Conservation (phyloP, 2,329 filamentous ascomycete genomes). For the Didymella pomorum region DNA sequence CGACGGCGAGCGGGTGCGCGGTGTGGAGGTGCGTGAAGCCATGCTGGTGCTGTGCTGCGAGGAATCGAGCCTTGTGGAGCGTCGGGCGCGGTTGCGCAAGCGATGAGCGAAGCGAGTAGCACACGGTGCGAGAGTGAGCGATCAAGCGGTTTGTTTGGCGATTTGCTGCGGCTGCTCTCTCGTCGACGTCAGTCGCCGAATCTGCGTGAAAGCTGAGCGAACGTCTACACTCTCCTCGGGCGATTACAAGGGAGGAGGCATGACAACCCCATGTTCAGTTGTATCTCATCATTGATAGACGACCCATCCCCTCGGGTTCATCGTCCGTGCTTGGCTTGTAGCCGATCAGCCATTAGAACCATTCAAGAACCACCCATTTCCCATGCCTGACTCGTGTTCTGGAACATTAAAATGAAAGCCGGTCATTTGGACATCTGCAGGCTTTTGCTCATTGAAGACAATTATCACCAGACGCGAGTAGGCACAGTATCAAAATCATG, state of each 20-base stretch:
- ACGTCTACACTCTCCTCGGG: background rate
- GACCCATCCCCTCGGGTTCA: conserved; percentile 4
- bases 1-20: conserved; percentile 42
- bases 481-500: background rate
- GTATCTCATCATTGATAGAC: background rate
- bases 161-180: background rate
- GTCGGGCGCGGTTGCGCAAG: background rate
- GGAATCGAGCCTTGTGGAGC: background rate
- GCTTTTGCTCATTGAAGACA: background rate
- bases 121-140: too few species aligned
- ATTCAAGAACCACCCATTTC: background rate
- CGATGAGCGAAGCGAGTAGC: background rate
- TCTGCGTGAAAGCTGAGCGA: too few species aligned
- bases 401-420: too few species aligned
- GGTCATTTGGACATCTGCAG: background rate
- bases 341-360: background rate
- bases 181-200: too few species aligned
- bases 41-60: conserved; percentile 20
- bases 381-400: background rate
- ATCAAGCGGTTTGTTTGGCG: background rate
- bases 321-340: conserved; percentile 11
- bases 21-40: conserved; percentile 42
- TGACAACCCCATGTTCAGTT: background rate
- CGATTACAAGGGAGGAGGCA: background rate
- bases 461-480: background rate